Evolutionary conservation across 352 stramenopile genomes (phyloP).

Genomic region (Pilasporangium apinafurcum): DNA sequence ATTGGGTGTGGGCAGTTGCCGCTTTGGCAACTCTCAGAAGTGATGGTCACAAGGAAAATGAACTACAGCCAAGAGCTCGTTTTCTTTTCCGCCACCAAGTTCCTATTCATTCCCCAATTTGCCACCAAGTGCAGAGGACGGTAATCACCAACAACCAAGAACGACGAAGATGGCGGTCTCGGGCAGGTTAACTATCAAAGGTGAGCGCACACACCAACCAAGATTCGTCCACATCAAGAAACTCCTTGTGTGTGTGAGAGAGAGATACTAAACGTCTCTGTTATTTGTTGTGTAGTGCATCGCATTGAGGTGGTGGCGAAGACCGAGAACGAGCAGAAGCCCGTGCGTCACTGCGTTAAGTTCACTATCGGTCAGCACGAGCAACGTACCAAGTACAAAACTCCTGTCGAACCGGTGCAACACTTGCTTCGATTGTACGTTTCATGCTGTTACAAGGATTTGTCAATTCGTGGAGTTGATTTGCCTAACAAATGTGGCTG

Average conservation of each 20-base stretch:
- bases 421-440: constrained; percentile 11
- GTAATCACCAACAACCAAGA: constrained; percentile 13
- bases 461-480: background rate
- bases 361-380: constrained; percentile 5
- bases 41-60: background rate
- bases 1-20: too few species aligned
- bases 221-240: constrained; percentile 3
- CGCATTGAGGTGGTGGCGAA: constrained; percentile 6
- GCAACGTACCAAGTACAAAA: constrained; percentile 8
- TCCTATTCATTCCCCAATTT: constrained; percentile 33
- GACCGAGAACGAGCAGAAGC: constrained; percentile 1
- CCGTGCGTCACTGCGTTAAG: constrained; percentile 6
- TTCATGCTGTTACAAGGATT: background rate
- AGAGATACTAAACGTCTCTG: background rate
- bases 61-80: background rate
- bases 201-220: too few species aligned
- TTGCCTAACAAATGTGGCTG: background rate
- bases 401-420: constrained; percentile 3
- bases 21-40: background rate
- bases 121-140: constrained; percentile 8
- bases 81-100: background rate
- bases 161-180: constrained; percentile 30
- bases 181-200: constrained; percentile 31
- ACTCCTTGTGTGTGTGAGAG: background rate
- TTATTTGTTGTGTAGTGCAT: constrained; percentile 6